phyloP scores from a whole-genome alignment of 148 eudicot species.

The Selenicereus undatus region DNA sequence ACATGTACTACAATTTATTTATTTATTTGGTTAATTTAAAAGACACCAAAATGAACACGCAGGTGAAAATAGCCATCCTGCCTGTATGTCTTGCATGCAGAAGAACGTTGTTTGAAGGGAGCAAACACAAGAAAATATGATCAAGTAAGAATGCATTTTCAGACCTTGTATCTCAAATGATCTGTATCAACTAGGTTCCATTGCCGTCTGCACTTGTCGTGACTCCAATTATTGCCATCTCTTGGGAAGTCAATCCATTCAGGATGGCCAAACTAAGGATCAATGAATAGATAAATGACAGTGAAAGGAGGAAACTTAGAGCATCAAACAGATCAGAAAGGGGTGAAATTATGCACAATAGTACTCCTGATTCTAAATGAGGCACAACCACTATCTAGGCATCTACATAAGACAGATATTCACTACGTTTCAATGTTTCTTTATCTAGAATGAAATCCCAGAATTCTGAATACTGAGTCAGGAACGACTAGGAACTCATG shows the following conservation, averaged over 20 bases:
- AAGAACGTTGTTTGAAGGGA: not conserved
- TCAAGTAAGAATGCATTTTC: not conserved
- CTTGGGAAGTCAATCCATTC: conserved; percentile 99
- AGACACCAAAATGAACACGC: not conserved
- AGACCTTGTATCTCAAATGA: conserved; percentile 90
- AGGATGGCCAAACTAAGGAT: conserved; percentile 92
- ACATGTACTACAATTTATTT: not conserved
- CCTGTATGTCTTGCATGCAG: not conserved
- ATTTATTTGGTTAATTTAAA: too few relatives aligned
- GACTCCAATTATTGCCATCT: conserved; percentile 92
- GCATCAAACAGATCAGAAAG: not conserved
- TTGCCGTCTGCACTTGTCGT: conserved; percentile 92
- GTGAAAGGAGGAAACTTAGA: conserved; percentile 1
- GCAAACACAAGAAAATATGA: not conserved
- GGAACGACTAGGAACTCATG: not conserved
- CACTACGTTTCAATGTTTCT: not conserved
- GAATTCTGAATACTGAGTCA: not conserved
- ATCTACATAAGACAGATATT: not conserved
- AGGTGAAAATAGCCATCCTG: not conserved
- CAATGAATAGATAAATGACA: conserved; percentile 18
- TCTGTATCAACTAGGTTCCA: conserved; percentile 94
- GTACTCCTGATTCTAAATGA: not conserved
- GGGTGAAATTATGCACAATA: not conserved
- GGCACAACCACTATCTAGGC: conserved; percentile 7
- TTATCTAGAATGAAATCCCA: not conserved